Base-by-base conservation (phyloP, 2,329 filamentous ascomycete species). In the Scleromitrula shiraiana region DNA sequence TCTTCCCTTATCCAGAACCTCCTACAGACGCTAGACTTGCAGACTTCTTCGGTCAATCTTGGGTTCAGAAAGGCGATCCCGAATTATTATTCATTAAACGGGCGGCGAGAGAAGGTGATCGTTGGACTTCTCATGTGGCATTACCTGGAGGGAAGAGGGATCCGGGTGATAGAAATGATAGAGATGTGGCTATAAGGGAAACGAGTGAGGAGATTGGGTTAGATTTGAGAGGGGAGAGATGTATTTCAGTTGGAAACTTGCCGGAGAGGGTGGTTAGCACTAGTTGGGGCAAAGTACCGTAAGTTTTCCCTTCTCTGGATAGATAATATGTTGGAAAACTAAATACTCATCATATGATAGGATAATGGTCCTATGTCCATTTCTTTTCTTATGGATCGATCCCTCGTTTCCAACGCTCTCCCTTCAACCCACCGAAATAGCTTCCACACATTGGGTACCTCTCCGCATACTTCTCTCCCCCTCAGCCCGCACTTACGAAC, bases 11-110 rank as follows among this genome's bases (percentile, higher is more conserved):
- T 59, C 8, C 54, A 15, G 38, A 41, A 14, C 36, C 26, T 17
- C 41, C 56, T 19, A 30, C 65, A 30, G 56, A 68, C 19, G 23
- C 37, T n/a, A 29, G 40, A 47, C 37, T 45, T 10, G 64, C 72
- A 32, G 68, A 72, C 32, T 85, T 84, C 67, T 85, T 85, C 60
- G 65, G 69, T 2, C 78, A 82, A 56, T 62, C 72, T 14, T 86
- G 82, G 82, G 79, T 83, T 6, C 72, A 76, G 54, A 66, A 82
- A 61, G 81, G 81, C 20, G 77, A 82, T 52, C 77, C 82, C 0
- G 82, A 86, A 62, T 68, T 81, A n/a, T 69, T 85, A 3, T 85
- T 85, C 62, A 86, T 86, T 63, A 86, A 85, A 61, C 70, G 82
- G 38, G 77, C 82, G 2, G 73, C 80, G 4, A 70, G 82, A 30